Conservation (phyloP, 352 stramenopile species). For the Blastocystis sp. region DNA sequence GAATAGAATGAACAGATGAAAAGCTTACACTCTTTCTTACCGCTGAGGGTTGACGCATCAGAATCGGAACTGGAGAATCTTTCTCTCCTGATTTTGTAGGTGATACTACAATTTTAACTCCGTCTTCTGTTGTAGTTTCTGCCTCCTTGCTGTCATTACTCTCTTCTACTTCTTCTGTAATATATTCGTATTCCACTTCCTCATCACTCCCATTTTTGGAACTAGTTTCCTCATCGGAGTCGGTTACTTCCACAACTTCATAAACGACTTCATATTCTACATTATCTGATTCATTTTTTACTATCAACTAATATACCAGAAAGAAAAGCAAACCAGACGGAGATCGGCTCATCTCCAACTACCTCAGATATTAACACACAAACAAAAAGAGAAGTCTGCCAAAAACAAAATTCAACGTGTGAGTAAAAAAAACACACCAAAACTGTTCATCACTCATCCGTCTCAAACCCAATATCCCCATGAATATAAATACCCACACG, state of each 20-base stretch:
- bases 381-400: not conserved
- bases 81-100: not conserved
- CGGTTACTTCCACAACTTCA: not conserved
- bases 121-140: not conserved
- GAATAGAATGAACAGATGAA: conserved; percentile 25
- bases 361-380: not conserved
- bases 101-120: not conserved
- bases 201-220: conserved; percentile 20
- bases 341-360: not conserved
- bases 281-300: not conserved
- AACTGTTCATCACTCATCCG: conserved; percentile 70
- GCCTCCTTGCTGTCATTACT: not conserved
- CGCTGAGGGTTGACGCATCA: not conserved
- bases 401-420: not conserved
- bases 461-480: conserved; percentile 88
- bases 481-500: conserved; percentile 88
- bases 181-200: conserved; percentile 51
- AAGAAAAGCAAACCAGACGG: not conserved
- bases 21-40: conserved; percentile 55
- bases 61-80: not conserved
- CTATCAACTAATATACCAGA: not conserved
- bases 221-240: not conserved
- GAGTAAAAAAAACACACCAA: not conserved
- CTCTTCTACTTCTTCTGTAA: conserved; percentile 38
- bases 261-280: not conserved